Conservation (phyloP, 306 rosid genomes). For the Cicer cuneatum region DNA sequence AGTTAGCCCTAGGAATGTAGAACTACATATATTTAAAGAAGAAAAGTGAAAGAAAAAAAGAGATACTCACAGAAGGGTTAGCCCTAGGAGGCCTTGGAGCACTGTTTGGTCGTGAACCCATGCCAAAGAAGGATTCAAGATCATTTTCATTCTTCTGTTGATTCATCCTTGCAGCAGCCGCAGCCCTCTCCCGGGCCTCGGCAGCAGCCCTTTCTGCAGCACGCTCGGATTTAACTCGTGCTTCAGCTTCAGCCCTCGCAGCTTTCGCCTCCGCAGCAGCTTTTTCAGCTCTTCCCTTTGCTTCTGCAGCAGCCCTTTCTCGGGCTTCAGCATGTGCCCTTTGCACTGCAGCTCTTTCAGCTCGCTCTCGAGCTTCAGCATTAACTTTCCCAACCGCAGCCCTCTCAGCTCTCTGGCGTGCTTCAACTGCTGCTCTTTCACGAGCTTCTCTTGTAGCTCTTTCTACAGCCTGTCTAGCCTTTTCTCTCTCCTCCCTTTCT, state of each 20-base stretch:
- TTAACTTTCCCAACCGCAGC: slow-evolving; percentile 84
- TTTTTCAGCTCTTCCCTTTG: slow-evolving; percentile 79
- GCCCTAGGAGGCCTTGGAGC: slow-evolving; percentile 93
- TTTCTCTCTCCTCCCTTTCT: slow-evolving; percentile 81
- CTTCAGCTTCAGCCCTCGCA: slow-evolving; percentile 71
- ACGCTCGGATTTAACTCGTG: slow-evolving; percentile 80
- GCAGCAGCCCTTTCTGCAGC: slow-evolving; percentile 85
- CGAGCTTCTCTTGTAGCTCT: slow-evolving; percentile 99
- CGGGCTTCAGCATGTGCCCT: slow-evolving; percentile 98
- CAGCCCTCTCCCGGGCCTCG: slow-evolving; percentile 74
- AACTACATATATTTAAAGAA: slow-evolving; percentile 35
- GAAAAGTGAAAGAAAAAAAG: slow-evolving; percentile 5
- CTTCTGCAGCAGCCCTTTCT: slow-evolving; percentile 92
- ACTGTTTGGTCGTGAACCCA: slow-evolving; percentile 75
- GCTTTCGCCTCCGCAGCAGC: slow-evolving; percentile 62
- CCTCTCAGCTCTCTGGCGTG: slow-evolving; percentile 83
- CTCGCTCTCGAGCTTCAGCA: slow-evolving; percentile 93
- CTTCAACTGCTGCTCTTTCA: slow-evolving; percentile 88
- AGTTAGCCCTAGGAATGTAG: slow-evolving; percentile 62
- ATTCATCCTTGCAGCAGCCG: slow-evolving; percentile 79
- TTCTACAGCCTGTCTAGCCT: slow-evolving; percentile 90
- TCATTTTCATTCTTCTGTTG: slow-evolving; percentile 81
- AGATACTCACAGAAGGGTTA: slow-evolving; percentile 69
- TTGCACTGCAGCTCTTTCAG: slow-evolving; percentile 97
- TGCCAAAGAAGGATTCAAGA: slow-evolving; percentile 81